These are phyloP conservation scores for Aspergillus avenaceus DNA, from an alignment of 495 filamentous ascomycete species.

Conservation along the genomic window DNA sequence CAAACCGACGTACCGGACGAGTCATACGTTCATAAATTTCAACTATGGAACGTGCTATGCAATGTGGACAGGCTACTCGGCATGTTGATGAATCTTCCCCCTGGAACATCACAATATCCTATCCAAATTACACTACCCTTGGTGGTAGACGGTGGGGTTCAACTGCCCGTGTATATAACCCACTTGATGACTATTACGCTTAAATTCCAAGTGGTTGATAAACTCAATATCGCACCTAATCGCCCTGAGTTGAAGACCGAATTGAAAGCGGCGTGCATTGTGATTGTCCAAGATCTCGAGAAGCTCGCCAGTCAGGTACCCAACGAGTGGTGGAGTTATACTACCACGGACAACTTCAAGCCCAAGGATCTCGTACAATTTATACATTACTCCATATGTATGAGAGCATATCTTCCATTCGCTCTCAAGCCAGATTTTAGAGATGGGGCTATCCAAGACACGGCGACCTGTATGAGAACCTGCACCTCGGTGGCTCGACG, in stretches of 20 bases:
- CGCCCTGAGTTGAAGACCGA: slow-evolving; percentile 8
- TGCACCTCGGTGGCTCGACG: slow-evolving; percentile 18
- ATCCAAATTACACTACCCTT: slow-evolving; percentile 6
- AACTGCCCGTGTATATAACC: slow-evolving; percentile 18
- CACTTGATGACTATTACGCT: slow-evolving; percentile 19
- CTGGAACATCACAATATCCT: slow-evolving; percentile 17
- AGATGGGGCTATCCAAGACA: slow-evolving; percentile 16
- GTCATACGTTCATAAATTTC: slow-evolving; percentile 6
- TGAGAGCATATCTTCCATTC: slow-evolving; percentile 27
- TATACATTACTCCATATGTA: slow-evolving; percentile 20
- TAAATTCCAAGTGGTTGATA: slow-evolving; percentile 24
- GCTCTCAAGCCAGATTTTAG: slow-evolving; percentile 18
- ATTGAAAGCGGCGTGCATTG: slow-evolving; percentile 12
- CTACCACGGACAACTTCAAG: slow-evolving; percentile 5
- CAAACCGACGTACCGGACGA: slow-evolving; percentile 3
- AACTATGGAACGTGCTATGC: slow-evolving; percentile 27
- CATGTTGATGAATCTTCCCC: slow-evolving; percentile 26
- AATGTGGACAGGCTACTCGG: slow-evolving; percentile 22
- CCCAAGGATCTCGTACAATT: slow-evolving; percentile 24
- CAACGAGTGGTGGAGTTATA: slow-evolving; percentile 17
- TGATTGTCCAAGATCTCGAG: slow-evolving; percentile 18
- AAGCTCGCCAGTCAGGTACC: slow-evolving; percentile 21
- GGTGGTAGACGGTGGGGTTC: slow-evolving; percentile 19
- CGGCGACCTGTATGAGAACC: slow-evolving; percentile 23
- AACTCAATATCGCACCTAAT: slow-evolving; percentile 10